Base-by-base conservation (phyloP, 306 rosid species). In the Castanea mollissima region DNA sequence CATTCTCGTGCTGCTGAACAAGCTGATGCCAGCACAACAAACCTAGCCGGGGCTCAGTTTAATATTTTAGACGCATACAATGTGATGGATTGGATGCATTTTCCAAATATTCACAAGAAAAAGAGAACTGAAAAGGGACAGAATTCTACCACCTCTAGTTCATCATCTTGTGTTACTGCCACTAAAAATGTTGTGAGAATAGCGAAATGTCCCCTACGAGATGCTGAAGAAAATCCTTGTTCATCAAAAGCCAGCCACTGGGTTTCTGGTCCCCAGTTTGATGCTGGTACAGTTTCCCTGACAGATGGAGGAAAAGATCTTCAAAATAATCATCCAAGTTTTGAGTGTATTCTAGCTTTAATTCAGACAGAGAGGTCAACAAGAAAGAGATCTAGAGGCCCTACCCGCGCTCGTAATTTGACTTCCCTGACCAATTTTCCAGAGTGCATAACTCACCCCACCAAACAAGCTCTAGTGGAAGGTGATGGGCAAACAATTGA, bases 321-420 rank as follows among this genome's bases (percentile, higher is more conserved):
- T 41, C 78, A 35, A 58, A 72, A 68, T 77, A 78, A 38, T 54
- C 41, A 60, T 82, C 89, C 81, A 79, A 77, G 80, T 63, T 80
- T 63, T 60, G 84, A 81, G 60, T 60, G 80, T 54, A 18, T 54
- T 35, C 9, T 70, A 80, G 65, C 85, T 71, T 83, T 82, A 51
- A 56, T 78, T 78, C 79, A 80, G 84, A 82, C 60, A 8, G 73
- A 77, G 79, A 78, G 57, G 76, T 75, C 77, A 74, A 87, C 86
- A 49, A 88, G 81, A 84, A 91, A 84, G 80, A 91, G 91, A 87
- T 83, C 98, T 34, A 87, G 81, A 82, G 77, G 71, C 83, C 77
- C 85, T 57, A 68, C 78, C 32, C 87, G 78, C 76, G 78, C 74
- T 68, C 83, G 83, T 64, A 76, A 76, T 73, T 76, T 19, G 59